Percentiles rank a stretch among this genome's conserved stretches.
Conservation (phyloP, 2,329 filamentous ascomycete genomes). For the Aspergillus aculeatinus region DNA sequence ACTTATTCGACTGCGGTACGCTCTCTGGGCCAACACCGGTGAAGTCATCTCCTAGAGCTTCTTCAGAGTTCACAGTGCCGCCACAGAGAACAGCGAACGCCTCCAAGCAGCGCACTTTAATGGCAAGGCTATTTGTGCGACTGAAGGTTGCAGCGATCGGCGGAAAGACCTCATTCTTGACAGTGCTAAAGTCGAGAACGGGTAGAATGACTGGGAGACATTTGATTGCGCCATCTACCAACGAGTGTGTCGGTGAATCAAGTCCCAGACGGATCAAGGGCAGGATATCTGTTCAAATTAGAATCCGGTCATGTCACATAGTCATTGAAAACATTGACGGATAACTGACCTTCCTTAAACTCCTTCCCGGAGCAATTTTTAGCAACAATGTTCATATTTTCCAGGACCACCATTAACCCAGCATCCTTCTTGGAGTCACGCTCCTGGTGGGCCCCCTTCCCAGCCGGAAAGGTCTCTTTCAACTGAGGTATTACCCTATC, state of each 20-base stretch:
- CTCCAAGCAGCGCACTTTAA: constrained; percentile 89
- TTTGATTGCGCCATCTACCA: constrained; percentile 81
- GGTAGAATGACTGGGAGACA: constrained; percentile 78
- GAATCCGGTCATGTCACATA: constrained; percentile 20
- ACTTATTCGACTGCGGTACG: constrained; percentile 62
- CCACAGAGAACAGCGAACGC: constrained; percentile 89
- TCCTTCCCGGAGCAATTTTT: constrained; percentile 85
- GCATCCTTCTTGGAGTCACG: constrained; percentile 82
- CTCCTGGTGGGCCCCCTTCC: constrained; percentile 56
- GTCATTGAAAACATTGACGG: constrained; percentile 5
- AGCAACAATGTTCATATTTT: constrained; percentile 73
- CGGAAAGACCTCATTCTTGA: constrained; percentile 95
- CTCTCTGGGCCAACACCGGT: constrained; percentile 60
- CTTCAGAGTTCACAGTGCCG: constrained; percentile 56
- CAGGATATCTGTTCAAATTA: constrained; percentile 65
- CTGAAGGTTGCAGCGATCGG: constrained; percentile 87
- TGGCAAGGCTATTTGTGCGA: constrained; percentile 87
- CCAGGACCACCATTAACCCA: constrained; percentile 84
- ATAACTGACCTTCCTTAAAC: constrained; percentile 78
- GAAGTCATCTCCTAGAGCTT: constrained; percentile 64
- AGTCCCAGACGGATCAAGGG: constrained; percentile 81
- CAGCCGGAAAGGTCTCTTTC: constrained; percentile 74
- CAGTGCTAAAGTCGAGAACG: constrained; percentile 89
- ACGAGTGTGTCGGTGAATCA: constrained; percentile 82
- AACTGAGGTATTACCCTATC: constrained; percentile 84